These are phyloP conservation scores for Larix kaempferi DNA, from an alignment of 75 land plant genomes.

Conservation along the genomic window DNA sequence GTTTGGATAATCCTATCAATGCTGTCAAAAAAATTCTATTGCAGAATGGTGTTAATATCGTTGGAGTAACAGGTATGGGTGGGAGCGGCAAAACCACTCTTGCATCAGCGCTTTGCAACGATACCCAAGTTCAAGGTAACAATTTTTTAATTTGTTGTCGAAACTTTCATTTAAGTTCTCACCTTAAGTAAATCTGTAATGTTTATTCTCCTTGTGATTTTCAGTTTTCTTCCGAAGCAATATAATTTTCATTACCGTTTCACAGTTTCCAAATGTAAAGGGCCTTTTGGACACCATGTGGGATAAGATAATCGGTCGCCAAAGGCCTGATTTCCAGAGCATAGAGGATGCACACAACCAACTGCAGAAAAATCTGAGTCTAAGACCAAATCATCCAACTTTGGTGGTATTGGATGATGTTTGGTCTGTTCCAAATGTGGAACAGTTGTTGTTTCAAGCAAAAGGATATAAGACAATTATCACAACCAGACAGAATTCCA, in stretches of 20 bases:
- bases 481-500: background rate
- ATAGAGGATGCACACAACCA: background rate
- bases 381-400: background rate
- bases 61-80: slow-evolving; percentile 4
- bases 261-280: background rate
- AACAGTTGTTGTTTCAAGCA: background rate
- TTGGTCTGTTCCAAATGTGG: background rate
- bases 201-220: no score
- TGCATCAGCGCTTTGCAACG: background rate
- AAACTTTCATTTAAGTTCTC: no score
- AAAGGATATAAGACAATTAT: background rate
- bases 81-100: background rate
- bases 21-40: background rate
- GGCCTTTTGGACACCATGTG: background rate
- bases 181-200: no score
- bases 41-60: background rate
- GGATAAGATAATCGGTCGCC: background rate
- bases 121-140: background rate
- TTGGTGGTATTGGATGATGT: background rate
- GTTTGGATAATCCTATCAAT: background rate
- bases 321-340: background rate
- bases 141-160: no score
- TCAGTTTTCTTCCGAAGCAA: background rate
- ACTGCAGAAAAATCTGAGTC: background rate
- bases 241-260: background rate